Evolutionary conservation across 108 stramenopile species (phyloP).

Genomic region (Nannochloropsis gaditana): DNA sequence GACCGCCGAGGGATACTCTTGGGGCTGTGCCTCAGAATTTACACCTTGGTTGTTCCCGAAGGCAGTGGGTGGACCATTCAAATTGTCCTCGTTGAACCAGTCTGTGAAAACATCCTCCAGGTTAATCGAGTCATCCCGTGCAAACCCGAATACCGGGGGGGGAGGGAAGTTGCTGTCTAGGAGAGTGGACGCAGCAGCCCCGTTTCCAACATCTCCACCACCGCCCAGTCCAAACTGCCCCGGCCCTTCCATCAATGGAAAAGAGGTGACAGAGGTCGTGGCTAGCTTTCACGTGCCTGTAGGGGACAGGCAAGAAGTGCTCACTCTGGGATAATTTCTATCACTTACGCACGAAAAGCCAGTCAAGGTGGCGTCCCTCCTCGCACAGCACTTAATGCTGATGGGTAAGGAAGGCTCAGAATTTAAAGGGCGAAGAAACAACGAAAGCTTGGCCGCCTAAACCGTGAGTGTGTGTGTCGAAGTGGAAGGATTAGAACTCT

Average conservation of each 20-base stretch:
- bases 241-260: not conserved
- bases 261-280: slow-evolving; percentile 3
- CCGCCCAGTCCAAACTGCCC: not conserved
- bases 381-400: no score
- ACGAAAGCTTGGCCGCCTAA: no score
- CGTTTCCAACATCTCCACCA: not conserved
- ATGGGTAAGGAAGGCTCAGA: no score
- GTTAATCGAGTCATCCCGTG: slow-evolving; percentile 32
- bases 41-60: not conserved
- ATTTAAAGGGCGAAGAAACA: no score
- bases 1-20: not conserved
- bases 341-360: no score
- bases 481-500: no score
- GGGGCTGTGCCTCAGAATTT: not conserved
- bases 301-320: no score
- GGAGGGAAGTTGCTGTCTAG: not conserved
- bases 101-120: slow-evolving; percentile 49
- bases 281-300: not conserved
- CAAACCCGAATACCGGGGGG: not conserved
- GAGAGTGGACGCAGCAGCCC: not conserved
- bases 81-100: slow-evolving; percentile 42
- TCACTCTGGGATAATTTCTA: no score
- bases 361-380: no score
- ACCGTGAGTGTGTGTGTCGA: no score
- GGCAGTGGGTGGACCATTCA: slow-evolving; percentile 20